Percentiles rank a stretch among this genome's conserved stretches.
phyloP scores from a whole-genome alignment of 306 rosid genomes.

The Rosa persica region DNA sequence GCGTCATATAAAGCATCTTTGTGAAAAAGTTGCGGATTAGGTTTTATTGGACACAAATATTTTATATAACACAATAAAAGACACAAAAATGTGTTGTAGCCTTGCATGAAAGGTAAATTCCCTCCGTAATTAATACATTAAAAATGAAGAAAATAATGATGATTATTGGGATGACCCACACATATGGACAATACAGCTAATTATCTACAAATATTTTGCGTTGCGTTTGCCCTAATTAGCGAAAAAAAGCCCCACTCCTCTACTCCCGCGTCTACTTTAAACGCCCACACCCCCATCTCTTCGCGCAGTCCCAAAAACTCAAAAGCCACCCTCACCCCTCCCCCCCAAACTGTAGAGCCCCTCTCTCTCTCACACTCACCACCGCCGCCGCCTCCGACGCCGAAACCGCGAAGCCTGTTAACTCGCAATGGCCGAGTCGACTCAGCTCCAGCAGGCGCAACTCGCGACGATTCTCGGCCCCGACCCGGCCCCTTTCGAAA shows the following conservation, averaged over 20 bases:
- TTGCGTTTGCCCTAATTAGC: neutral
- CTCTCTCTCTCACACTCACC: too few relatives aligned
- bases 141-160: neutral
- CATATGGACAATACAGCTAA: constrained; percentile 12
- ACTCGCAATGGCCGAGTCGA: constrained; percentile 45
- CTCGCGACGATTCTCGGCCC: constrained; percentile 85
- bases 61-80: neutral
- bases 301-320: neutral
- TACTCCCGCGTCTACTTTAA: constrained; percentile 14
- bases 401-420: too few relatives aligned
- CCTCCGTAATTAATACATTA: neutral
- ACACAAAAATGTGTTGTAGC: neutral
- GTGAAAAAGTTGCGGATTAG: neutral
- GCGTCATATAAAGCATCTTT: neutral
- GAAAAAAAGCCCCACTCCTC: constrained; percentile 1
- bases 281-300: neutral
- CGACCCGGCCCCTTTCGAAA: constrained; percentile 73
- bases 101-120: neutral
- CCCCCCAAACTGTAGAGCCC: too few relatives aligned
- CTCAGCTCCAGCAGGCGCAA: constrained; percentile 82
- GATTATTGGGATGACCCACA: constrained; percentile 15
- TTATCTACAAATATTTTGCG: neutral
- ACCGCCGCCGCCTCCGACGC: too few relatives aligned
- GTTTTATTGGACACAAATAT: neutral
- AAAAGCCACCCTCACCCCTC: neutral